Conservation (phyloP, 768 basidiomycete species). For the Termitomyces sp. region DNA sequence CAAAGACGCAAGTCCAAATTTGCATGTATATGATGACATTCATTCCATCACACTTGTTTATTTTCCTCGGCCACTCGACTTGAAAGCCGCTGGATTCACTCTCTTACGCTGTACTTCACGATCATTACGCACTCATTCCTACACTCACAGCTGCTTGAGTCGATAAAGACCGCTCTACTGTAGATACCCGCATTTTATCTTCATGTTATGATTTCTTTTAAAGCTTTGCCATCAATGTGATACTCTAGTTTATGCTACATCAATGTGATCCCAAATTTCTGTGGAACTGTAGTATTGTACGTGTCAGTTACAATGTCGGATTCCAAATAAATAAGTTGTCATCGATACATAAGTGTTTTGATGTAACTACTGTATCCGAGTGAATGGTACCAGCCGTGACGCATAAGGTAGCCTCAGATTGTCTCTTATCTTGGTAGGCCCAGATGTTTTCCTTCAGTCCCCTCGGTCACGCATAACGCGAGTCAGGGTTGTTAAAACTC, state of each 20-base stretch:
- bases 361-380: no score
- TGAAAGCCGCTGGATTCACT: constrained; percentile 14
- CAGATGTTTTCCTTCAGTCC: no score
- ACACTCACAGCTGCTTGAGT: constrained; percentile 22
- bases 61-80: constrained; percentile 11
- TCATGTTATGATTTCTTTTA: constrained; percentile 24
- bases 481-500: no score
- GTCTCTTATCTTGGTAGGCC: no score
- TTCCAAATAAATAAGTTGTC: not conserved
- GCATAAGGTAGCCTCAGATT: no score
- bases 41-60: constrained; percentile 8
- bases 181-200: constrained; percentile 41
- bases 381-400: no score
- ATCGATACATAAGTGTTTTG: no score
- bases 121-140: constrained; percentile 18
- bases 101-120: constrained; percentile 19
- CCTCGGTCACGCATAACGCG: no score
- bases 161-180: constrained; percentile 29
- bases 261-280: constrained; percentile 14
- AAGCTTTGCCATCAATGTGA: constrained; percentile 23
- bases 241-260: constrained; percentile 19
- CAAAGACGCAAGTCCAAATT: constrained; percentile 88
- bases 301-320: not conserved
- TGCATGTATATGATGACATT: constrained; percentile 63
- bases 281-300: not conserved